Conservation (phyloP, 345 rosid species). For the Durio zibethinus region DNA sequence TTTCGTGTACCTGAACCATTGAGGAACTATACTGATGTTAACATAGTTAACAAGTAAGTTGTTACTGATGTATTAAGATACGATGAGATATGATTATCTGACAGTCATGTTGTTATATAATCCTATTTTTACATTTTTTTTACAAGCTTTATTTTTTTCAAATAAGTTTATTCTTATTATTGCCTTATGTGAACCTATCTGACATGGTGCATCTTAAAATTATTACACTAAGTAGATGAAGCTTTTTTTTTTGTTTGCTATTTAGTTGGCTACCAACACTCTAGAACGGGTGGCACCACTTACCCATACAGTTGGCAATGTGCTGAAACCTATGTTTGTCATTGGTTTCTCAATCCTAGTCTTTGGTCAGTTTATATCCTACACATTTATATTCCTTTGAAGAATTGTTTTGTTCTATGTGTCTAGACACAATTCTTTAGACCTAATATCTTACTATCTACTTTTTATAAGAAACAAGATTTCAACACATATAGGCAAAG, state of each 20-base stretch:
- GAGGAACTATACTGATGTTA: constrained; percentile 55
- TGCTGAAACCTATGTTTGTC: constrained; percentile 93
- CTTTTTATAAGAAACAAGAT: constrained; percentile 75
- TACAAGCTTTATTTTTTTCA: too few species aligned
- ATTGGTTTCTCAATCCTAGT: constrained; percentile 83
- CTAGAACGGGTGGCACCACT: constrained; percentile 98
- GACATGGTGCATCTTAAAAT: too few species aligned
- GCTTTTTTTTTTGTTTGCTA: constrained; percentile 1
- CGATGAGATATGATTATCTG: background rate
- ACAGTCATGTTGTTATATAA: background rate
- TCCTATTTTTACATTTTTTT: too few species aligned
- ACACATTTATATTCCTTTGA: background rate
- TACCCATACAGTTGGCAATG: constrained; percentile 98
- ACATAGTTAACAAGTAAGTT: constrained; percentile 48
- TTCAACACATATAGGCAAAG: constrained; percentile 85
- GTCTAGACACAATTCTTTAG: background rate
- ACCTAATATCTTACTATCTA: background rate
- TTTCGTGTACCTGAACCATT: constrained; percentile 81
- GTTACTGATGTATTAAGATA: constrained; percentile 10
- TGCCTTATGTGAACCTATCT: too few species aligned
- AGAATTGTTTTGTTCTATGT: background rate
- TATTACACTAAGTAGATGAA: background rate
- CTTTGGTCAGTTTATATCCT: constrained; percentile 50
- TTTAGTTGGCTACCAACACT: constrained; percentile 93
- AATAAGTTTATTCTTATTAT: too few species aligned